These are phyloP conservation scores for Chaetomium sp. DNA, from an alignment of 2,329 filamentous ascomycete genomes.

Conservation along the genomic window DNA sequence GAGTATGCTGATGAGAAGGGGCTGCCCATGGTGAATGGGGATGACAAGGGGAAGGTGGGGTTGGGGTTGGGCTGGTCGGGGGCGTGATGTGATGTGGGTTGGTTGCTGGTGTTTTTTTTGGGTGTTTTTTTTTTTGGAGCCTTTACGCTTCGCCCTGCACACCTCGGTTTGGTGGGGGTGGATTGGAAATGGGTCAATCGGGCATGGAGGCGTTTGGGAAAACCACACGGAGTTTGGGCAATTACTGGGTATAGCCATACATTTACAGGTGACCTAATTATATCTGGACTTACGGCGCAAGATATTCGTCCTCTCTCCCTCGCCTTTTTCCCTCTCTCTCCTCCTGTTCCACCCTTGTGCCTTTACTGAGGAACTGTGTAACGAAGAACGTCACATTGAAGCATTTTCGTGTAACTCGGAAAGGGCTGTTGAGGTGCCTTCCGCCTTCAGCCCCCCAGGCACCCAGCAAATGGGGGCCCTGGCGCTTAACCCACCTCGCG, in stretches of 20 bases:
- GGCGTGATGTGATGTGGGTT: background rate
- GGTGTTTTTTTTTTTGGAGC: too few relatives aligned
- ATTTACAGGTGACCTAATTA: background rate
- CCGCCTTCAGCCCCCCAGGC: background rate
- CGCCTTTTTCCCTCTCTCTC: too few relatives aligned
- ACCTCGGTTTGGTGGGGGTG: too few relatives aligned
- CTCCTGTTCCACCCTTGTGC: background rate
- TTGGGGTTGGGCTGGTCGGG: background rate
- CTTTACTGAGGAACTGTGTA: background rate
- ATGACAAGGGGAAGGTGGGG: background rate
- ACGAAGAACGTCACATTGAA: background rate
- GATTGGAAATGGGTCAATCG: background rate
- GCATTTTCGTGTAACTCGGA: background rate
- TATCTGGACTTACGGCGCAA: background rate
- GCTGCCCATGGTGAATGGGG: background rate
- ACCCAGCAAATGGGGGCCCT: background rate
- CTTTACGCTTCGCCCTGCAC: too few relatives aligned
- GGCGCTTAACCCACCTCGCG: background rate
- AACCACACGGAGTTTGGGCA: background rate
- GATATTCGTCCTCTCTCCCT: background rate
- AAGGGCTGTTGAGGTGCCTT: background rate
- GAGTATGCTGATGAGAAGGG: slow-evolving; percentile 2
- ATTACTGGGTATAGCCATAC: background rate
- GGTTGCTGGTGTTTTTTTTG: too few relatives aligned
- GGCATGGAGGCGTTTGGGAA: background rate